phyloP scores from a whole-genome alignment of 352 stramenopile species.

The Phytophthora kernoviae region DNA sequence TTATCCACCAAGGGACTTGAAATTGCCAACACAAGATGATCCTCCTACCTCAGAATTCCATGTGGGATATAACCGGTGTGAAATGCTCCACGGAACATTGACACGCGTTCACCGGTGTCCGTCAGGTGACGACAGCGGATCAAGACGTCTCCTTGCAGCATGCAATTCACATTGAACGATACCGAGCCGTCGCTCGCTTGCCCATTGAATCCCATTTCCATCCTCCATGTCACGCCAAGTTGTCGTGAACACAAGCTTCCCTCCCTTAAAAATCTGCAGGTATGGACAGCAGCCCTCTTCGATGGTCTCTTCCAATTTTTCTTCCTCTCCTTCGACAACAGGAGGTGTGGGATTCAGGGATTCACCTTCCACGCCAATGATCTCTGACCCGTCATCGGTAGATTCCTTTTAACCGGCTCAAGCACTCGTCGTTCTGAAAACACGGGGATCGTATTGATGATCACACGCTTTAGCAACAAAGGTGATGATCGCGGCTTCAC shows the following conservation, averaged over 20 bases:
- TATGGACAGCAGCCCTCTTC: constrained; percentile 96
- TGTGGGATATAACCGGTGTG: constrained; percentile 98
- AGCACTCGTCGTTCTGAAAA: constrained; percentile 77
- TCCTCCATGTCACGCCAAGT: constrained; percentile 89
- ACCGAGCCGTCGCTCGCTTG: constrained; percentile 87
- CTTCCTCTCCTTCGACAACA: constrained; percentile 25
- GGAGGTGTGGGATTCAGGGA: constrained; percentile 18
- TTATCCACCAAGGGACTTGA: too few species aligned
- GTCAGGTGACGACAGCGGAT: constrained; percentile 96
- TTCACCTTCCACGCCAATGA: constrained; percentile 35
- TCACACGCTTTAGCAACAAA: constrained; percentile 94
- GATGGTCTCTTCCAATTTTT: constrained; percentile 64
- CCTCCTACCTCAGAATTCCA: constrained; percentile 88
- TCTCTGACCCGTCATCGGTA: constrained; percentile 30
- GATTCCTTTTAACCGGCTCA: constrained; percentile 35
- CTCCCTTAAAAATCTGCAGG: constrained; percentile 98
- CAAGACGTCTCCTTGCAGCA: constrained; percentile 97
- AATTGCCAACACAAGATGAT: constrained; percentile 5
- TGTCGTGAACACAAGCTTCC: constrained; percentile 96
- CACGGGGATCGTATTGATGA: constrained; percentile 94
- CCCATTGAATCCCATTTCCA: constrained; percentile 92
- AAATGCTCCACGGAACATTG: constrained; percentile 98
- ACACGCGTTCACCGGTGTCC: constrained; percentile 85
- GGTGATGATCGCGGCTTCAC: constrained; percentile 94
- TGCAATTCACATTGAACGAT: constrained; percentile 94